phyloP scores from a whole-genome alignment of 306 rosid genomes.

The Morella rubra region DNA sequence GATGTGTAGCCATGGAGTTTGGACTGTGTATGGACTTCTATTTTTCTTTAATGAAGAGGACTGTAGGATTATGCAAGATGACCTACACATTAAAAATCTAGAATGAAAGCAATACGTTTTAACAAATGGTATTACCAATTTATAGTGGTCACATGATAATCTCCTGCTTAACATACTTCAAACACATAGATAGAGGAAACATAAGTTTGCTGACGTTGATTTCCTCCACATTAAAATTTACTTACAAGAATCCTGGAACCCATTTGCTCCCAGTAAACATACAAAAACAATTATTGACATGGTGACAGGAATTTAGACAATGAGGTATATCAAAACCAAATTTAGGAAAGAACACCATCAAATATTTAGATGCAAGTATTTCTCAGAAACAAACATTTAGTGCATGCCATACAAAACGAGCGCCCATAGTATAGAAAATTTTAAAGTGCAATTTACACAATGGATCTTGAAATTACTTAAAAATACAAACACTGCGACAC shows the following conservation, averaged over 20 bases:
- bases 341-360: too few relatives aligned
- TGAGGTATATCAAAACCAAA: neutral
- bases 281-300: neutral
- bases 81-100: neutral
- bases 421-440: neutral
- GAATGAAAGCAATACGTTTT: neutral
- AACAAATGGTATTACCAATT: neutral
- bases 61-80: neutral
- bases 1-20: conserved; percentile 9
- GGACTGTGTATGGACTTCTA: neutral
- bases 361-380: too few relatives aligned
- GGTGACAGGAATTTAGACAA: neutral
- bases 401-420: neutral
- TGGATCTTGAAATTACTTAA: neutral
- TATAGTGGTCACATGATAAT: neutral
- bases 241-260: neutral
- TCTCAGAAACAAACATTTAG: too few relatives aligned
- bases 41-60: too few relatives aligned
- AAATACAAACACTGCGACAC: neutral
- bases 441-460: neutral
- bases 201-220: neutral
- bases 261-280: neutral
- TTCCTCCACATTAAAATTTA: neutral
- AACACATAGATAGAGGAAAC: neutral
- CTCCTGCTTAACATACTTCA: neutral